A percentile compares a stretch with the other conserved stretches of the same genome.
Conservation (phyloP, 805 yeast genomes). For the Sugiyamaella valdiviana region DNA sequence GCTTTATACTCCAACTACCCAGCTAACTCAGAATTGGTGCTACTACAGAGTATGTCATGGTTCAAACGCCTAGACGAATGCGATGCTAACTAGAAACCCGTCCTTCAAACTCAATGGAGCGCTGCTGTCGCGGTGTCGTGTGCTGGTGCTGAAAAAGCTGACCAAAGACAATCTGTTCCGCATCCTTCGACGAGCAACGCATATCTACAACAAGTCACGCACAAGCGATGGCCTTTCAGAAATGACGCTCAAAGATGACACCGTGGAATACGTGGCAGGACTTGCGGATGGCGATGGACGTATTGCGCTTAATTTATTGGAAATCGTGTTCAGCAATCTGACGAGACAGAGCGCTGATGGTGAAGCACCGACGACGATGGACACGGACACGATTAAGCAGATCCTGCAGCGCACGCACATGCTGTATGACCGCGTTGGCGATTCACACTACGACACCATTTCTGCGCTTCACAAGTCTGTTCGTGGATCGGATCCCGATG, state of each 20-base stretch:
- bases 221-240: slow-evolving; percentile 45
- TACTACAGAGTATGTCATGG: slow-evolving; percentile 61
- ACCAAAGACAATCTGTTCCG: slow-evolving; percentile 41
- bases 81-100: slow-evolving; percentile 48
- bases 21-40: slow-evolving; percentile 58
- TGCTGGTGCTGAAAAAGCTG: slow-evolving; percentile 60
- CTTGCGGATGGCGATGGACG: slow-evolving; percentile 87
- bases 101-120: slow-evolving; percentile 77
- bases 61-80: not conserved
- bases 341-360: slow-evolving; percentile 2
- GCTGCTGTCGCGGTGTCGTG: slow-evolving; percentile 73
- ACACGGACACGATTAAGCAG: slow-evolving; percentile 32
- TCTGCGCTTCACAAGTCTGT: slow-evolving; percentile 93
- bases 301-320: slow-evolving; percentile 72
- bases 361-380: slow-evolving; percentile 1
- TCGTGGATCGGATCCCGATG: slow-evolving; percentile 85
- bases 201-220: slow-evolving; percentile 53
- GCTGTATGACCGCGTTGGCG: slow-evolving; percentile 82
- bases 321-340: slow-evolving; percentile 36
- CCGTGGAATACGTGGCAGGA: slow-evolving; percentile 61
- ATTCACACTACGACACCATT: slow-evolving; percentile 88
- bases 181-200: slow-evolving; percentile 54
- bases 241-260: slow-evolving; percentile 48
- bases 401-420: slow-evolving; percentile 46
- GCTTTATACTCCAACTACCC: too few relatives aligned